Base-by-base conservation (phyloP, 2,329 filamentous ascomycete genomes). In the Mollisia scopiformis region DNA sequence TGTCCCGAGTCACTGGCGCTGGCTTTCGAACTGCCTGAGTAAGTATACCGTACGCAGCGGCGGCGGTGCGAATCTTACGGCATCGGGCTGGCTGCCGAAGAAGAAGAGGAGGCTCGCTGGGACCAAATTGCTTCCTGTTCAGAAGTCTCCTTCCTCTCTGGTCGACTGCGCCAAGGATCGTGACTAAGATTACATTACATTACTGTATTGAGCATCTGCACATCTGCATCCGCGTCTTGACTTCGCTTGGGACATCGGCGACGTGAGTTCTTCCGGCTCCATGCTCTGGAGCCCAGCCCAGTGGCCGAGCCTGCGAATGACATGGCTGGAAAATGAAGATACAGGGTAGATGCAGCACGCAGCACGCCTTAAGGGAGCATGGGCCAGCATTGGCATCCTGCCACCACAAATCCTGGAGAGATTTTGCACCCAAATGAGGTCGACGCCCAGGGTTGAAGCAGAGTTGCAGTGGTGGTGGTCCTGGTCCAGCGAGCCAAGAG, bases 331-430 rank as follows among this genome's bases (percentile, higher is more conserved):
- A 47, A 13, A 25, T 27, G 11, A 16, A 47, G 21, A 6, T 21
- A 13, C 21, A 47, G 43, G 21, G 43, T 13, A 28, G 11, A 25
- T 10, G 16, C 21, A 27, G 21, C 6, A 3, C 1, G 43, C 43
- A 43, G 39, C 39, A 43, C 39, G 39, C 23, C 39, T 43, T 43
- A 19, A 43, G 27, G 23, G 25, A 39, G 49, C 58, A 54, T 47
- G 51, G 57, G 41, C 47, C 56, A 58, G 57, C 53, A 61, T 54
- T 49, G 4, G 39, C 39, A 53, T 61, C 49, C 59, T 46, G 43
- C 51, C 51, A 35, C 49, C n/a, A 28, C 21, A 37, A 33, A 49
- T 43, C 23, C 51, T 53, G 30, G 46, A 47, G 28, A 50, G 13
- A n/a, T n/a, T n/a, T n/a, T n/a, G n/a, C n/a, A n/a, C n/a, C n/a